These are phyloP conservation scores for Penicillium expansum DNA, from an alignment of 2,329 filamentous ascomycete species.

Conservation along the genomic window DNA sequence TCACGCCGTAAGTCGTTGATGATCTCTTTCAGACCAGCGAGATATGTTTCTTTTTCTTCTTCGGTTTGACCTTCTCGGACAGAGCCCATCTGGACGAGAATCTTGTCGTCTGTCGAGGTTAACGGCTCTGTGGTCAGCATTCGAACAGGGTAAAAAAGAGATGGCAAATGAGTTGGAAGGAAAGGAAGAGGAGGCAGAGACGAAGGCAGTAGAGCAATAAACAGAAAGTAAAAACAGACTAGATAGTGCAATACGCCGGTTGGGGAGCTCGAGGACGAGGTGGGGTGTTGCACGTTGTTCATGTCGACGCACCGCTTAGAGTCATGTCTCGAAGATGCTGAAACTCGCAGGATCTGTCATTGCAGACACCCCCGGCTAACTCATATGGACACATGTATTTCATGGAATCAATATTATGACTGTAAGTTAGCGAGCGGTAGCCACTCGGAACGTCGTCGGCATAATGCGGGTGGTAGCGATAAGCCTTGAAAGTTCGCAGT, in stretches of 20 bases:
- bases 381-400: constrained; percentile 75
- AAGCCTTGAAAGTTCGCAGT: constrained; percentile 77
- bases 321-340: constrained; percentile 78
- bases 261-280: constrained; percentile 24
- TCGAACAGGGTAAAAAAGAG: constrained; percentile 27
- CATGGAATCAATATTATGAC: constrained; percentile 77
- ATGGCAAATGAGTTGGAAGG: constrained; percentile 15
- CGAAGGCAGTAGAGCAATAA: constrained; percentile 5
- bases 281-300: constrained; percentile 27
- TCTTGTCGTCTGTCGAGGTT: constrained; percentile 50
- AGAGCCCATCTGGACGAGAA: constrained; percentile 50
- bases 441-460: constrained; percentile 67
- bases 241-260: constrained; percentile 10
- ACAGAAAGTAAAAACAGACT: constrained; percentile 8
- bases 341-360: constrained; percentile 67
- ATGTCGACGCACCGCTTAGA: constrained; percentile 68
- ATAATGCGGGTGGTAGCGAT: constrained; percentile 83
- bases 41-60: constrained; percentile 45
- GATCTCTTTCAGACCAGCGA: constrained; percentile 47
- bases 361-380: constrained; percentile 67
- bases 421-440: constrained; percentile 87
- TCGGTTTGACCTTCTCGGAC: constrained; percentile 46
- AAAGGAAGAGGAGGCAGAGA: constrained; percentile 4
- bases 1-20: constrained; percentile 51
- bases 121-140: constrained; percentile 44